Evolutionary conservation across 2,329 filamentous ascomycete genomes (phyloP), one percentile per base, ranked within the genome.

Genomic region (Pseudogymnoascus sp.): DNA sequence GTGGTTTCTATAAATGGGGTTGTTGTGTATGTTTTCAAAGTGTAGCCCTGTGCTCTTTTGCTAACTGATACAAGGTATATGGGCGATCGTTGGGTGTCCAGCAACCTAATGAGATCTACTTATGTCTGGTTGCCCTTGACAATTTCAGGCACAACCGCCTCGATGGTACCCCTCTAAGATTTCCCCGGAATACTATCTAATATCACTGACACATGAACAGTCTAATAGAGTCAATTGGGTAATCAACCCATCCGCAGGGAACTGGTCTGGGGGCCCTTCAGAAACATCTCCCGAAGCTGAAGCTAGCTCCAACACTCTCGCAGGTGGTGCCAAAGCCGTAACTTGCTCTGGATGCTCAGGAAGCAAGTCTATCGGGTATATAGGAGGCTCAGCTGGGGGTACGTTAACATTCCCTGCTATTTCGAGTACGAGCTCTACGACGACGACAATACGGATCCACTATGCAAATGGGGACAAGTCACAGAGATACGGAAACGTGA

Each of bases 101-200:
- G 72, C n/a, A 84, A 88, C 66, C 77, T 90, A 0, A 81, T 80
- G 72, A 75, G 80, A 0, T 83, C 80, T 61, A 86, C 84, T 0
- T 88, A 88, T 68, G 75, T 88, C 42, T 89, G 85, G 86, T 77
- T 88, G 0, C 86, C 86, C 0, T 73, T 88, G 0, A 75, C 70
- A 3, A 77, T 87, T 64, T 75, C 75, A 1, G 83, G 82, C 0
- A 82, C 77, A 0, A 79, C 74, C 0, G 81, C 84, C 1, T 77
- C 68, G 8, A 77, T 84, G 69, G 73, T 70, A 70, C 31, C 50
- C 33, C 23, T n/a, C 47, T 56, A 60, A 33, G 10, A n/a, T 5
- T 31, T 31, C 5, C 5, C 18, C n/a, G 33, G 3, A 33, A 62
- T 31, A 6, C 5, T n/a, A 62, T 44, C 12, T 16, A 60, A 60